Percentiles rank a stretch among this genome's conserved stretches.
Evolutionary conservation across 106 monocot genomes (phyloP).

Genomic region (Dendrobium huoshanense): DNA sequence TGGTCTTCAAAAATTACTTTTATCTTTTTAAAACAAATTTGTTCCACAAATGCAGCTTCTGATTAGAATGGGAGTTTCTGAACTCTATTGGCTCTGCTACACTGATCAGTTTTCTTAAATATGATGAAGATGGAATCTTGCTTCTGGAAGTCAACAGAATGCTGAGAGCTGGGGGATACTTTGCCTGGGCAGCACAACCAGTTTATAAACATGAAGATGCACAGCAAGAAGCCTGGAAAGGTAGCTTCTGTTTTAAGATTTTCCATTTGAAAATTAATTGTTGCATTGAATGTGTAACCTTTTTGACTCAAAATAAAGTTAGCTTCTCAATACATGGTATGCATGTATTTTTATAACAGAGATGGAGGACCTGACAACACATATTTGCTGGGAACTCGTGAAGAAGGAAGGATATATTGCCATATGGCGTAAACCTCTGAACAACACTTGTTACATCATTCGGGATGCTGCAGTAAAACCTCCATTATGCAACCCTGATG

Average conservation of each 20-base stretch:
- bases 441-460: conserved; percentile 65
- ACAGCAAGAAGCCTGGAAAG: conserved; percentile 83
- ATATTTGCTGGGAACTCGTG: conserved; percentile 84
- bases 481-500: conserved; percentile 54
- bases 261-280: neutral
- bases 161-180: conserved; percentile 94
- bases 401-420: conserved; percentile 91
- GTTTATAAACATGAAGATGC: conserved; percentile 92
- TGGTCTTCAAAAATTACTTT: neutral
- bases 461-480: conserved; percentile 45
- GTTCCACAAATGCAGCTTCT: conserved; percentile 3
- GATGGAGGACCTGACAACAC: conserved; percentile 79
- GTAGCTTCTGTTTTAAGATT: conserved; percentile 11
- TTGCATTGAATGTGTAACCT: neutral
- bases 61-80: neutral
- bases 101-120: conserved; percentile 10
- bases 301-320: neutral
- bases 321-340: neutral
- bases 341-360: conserved; percentile 29
- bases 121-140: conserved; percentile 72
- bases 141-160: conserved; percentile 93
- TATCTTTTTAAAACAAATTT: neutral
- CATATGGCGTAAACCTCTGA: conserved; percentile 83
- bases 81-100: conserved; percentile 9
- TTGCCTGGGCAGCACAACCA: conserved; percentile 96